Conservation (phyloP, 2,329 filamentous ascomycete genomes). For the Ceratocystis ficicola region DNA sequence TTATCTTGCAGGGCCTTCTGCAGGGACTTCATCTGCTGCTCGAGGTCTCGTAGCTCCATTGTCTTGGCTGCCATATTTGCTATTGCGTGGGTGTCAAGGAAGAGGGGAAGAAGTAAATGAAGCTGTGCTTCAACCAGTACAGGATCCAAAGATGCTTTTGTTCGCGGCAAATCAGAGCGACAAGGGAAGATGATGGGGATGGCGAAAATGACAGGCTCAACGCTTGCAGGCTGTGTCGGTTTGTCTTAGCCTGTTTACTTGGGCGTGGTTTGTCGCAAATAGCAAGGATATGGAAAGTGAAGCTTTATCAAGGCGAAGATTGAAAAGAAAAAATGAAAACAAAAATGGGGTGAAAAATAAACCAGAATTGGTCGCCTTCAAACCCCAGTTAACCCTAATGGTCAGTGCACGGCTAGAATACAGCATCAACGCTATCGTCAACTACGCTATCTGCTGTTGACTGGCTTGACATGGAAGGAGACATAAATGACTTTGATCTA, state of each 20-base stretch:
- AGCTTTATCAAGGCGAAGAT: conserved; percentile 5
- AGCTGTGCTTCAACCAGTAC: too few species aligned
- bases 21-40: conserved; percentile 63
- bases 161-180: too few species aligned
- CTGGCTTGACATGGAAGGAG: too few species aligned
- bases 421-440: too few species aligned
- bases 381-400: neutral
- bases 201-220: neutral
- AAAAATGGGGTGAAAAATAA: neutral
- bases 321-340: neutral
- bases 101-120: neutral
- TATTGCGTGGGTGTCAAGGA: neutral
- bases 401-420: too few species aligned
- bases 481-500: too few species aligned
- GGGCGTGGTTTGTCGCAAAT: conserved; percentile 14
- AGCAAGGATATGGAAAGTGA: neutral
- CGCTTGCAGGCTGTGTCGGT: neutral
- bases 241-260: too few species aligned
- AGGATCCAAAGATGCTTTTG: too few species aligned
- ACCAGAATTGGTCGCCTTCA: neutral
- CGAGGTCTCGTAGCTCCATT: conserved; percentile 76
- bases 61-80: conserved; percentile 21
- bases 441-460: too few species aligned
- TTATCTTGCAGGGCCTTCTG: conserved; percentile 65
- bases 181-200: neutral